Conservation (phyloP, 228 moss, liverwort and hornwort species). For the Sphagnum magellanicum region DNA sequence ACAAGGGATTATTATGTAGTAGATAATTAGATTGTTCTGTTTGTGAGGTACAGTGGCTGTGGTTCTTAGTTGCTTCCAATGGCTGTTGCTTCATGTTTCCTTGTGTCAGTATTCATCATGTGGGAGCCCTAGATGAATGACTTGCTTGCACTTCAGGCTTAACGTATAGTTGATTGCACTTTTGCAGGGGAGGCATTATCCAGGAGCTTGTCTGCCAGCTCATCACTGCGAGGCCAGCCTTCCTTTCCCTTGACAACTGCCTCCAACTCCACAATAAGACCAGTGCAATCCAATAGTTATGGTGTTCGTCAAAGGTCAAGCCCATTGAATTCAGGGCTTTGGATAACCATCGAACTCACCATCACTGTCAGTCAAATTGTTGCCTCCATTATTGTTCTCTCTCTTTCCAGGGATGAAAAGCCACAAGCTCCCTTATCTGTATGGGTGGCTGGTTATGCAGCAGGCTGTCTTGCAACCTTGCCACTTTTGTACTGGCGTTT, state of each 20-base stretch:
- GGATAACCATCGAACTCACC: conserved; percentile 48
- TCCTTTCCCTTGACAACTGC: conserved; percentile 36
- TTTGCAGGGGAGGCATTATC: conserved; percentile 24
- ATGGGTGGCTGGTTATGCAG: conserved; percentile 57
- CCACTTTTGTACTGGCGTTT: conserved; percentile 61
- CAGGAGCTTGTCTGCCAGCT: conserved; percentile 39
- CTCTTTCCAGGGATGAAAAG: conserved; percentile 38
- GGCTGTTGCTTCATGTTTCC: neutral
- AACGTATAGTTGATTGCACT: neutral
- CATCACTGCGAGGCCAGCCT: conserved; percentile 33
- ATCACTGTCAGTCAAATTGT: conserved; percentile 48
- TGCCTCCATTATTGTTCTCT: conserved; percentile 42
- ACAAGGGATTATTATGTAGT: neutral
- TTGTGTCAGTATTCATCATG: neutral
- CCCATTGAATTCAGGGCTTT: conserved; percentile 49
- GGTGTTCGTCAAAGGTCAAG: conserved; percentile 42
- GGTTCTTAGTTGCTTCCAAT: neutral
- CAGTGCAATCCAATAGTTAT: conserved; percentile 24
- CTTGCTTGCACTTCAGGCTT: neutral
- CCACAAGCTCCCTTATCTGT: conserved; percentile 35
- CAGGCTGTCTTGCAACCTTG: conserved; percentile 46
- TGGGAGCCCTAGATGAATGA: neutral
- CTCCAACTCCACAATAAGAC: conserved; percentile 16
- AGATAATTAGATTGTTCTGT: neutral
- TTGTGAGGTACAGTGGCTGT: neutral